Evolutionary conservation across 1,284 basidiomycete species (phyloP).

Genomic region (Meira miltonrushii): DNA sequence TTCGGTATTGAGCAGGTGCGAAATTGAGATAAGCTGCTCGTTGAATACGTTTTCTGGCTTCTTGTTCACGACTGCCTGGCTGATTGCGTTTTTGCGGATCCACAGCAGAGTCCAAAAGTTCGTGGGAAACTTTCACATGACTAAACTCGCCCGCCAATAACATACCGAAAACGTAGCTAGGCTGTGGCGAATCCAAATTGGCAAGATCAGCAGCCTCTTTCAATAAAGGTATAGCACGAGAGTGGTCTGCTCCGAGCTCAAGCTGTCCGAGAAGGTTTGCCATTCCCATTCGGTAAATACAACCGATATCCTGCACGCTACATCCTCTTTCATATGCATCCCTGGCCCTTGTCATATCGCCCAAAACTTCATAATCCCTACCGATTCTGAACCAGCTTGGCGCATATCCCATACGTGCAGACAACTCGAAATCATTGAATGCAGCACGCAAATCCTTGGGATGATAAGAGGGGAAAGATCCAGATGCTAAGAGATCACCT

Average conservation of each 20-base stretch:
- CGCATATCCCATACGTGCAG: constrained; percentile 45
- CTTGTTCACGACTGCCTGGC: constrained; percentile 31
- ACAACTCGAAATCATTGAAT: constrained; percentile 70
- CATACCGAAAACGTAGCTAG: constrained; percentile 73
- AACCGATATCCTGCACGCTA: constrained; percentile 66
- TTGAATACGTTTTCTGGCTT: constrained; percentile 59
- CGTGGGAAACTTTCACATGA: constrained; percentile 32
- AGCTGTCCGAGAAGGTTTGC: constrained; percentile 83
- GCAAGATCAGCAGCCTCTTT: constrained; percentile 70
- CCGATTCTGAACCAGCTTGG: constrained; percentile 77
- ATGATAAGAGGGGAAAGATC: constrained; percentile 56
- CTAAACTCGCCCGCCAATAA: constrained; percentile 64
- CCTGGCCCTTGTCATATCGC: constrained; percentile 64
- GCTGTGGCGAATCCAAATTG: constrained; percentile 72
- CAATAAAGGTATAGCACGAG: constrained; percentile 67
- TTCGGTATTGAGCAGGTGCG: constrained; percentile 81
- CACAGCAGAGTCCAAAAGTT: constrained; percentile 39
- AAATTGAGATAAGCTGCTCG: constrained; percentile 80
- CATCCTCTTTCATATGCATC: constrained; percentile 78
- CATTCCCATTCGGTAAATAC: constrained; percentile 71
- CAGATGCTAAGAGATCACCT: constrained; percentile 67
- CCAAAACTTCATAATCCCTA: constrained; percentile 82
- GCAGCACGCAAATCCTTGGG: constrained; percentile 68
- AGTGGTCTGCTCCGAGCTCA: constrained; percentile 60
- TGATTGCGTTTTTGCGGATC: constrained; percentile 23